Percentiles rank a stretch among this genome's conserved stretches.
These are phyloP conservation scores for Closterium sp. DNA, from an alignment of 139 green algal genomes.

Conservation along the genomic window DNA sequence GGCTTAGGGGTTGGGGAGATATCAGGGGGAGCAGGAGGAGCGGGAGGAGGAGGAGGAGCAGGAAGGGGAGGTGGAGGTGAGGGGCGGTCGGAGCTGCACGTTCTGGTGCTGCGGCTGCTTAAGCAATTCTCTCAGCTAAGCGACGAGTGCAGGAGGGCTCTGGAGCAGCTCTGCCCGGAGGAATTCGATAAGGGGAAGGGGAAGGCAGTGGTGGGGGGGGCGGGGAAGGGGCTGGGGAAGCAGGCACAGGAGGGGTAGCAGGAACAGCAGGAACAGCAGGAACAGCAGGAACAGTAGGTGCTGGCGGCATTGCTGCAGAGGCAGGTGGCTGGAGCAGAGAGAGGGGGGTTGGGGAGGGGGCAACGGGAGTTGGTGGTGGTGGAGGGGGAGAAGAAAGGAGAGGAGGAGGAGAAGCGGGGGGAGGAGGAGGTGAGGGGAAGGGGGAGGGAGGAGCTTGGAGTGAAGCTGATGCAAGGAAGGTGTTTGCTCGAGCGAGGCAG, in stretches of 20 bases:
- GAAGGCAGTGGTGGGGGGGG: not conserved
- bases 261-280: not conserved
- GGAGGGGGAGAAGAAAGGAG: not conserved
- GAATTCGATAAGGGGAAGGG: not conserved
- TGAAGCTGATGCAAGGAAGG: not conserved
- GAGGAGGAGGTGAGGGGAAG: conserved; percentile 10
- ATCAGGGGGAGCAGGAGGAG: not conserved
- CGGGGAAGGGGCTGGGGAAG: too few species aligned
- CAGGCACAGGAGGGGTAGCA: not conserved
- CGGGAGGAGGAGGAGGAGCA: not conserved
- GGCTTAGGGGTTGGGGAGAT: too few species aligned
- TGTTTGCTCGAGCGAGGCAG: conserved; percentile 4
- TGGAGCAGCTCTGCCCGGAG: not conserved
- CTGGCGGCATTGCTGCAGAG: too few species aligned
- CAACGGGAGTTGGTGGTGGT: not conserved
- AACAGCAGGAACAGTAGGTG: too few species aligned
- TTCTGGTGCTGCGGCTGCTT: not conserved
- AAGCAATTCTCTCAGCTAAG: not conserved
- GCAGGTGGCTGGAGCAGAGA: too few species aligned
- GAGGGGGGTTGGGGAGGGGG: not conserved
- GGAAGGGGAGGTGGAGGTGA: not conserved
- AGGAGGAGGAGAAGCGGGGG: not conserved
- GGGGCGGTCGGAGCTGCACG: not conserved
- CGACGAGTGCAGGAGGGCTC: not conserved
- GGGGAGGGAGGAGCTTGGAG: not conserved